Evolutionary conservation across 2,329 filamentous ascomycete species (phyloP).

Genomic region (Aspergillus awamori): DNA sequence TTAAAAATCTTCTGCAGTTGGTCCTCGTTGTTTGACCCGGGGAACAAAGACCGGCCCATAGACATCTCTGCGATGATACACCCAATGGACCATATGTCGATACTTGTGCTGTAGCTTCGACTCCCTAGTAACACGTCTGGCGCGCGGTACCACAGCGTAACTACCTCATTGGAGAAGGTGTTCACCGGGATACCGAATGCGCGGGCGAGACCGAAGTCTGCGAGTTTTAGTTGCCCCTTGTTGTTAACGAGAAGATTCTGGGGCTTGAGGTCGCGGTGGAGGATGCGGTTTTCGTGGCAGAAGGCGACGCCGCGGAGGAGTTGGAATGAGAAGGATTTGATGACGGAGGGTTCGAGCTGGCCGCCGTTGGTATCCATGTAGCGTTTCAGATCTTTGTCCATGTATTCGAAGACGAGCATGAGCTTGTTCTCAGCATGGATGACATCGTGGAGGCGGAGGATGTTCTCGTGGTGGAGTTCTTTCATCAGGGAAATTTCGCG

Average conservation of each 20-base stretch:
- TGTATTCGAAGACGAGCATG: constrained; percentile 98
- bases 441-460: constrained; percentile 94
- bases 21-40: constrained; percentile 93
- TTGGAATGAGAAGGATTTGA: constrained; percentile 99
- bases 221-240: constrained; percentile 86
- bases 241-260: constrained; percentile 94
- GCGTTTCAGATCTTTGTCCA: constrained; percentile 97
- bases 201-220: constrained; percentile 89
- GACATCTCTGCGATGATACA: constrained; percentile 99
- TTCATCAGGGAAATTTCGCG: constrained; percentile 99
- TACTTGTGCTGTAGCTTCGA: constrained; percentile 95
- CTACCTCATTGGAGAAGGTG: constrained; percentile 97
- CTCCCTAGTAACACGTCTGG: constrained; percentile 90
- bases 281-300: constrained; percentile 92
- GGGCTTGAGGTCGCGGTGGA: constrained; percentile 93
- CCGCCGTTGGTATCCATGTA: constrained; percentile 96
- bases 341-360: constrained; percentile 80
- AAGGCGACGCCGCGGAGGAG: constrained; percentile 92
- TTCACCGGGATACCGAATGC: constrained; percentile 97
- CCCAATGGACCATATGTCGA: constrained; percentile 96
- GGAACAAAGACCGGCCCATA: constrained; percentile 87
- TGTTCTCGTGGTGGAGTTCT: constrained; percentile 97
- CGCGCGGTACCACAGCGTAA: constrained; percentile 93
- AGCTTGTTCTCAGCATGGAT: constrained; percentile 99
- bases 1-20: constrained; percentile 93